A percentile compares a stretch with the other conserved stretches of the same genome.
phyloP scores from a whole-genome alignment of 495 filamentous ascomycete genomes.

The Xylaria scruposa region DNA sequence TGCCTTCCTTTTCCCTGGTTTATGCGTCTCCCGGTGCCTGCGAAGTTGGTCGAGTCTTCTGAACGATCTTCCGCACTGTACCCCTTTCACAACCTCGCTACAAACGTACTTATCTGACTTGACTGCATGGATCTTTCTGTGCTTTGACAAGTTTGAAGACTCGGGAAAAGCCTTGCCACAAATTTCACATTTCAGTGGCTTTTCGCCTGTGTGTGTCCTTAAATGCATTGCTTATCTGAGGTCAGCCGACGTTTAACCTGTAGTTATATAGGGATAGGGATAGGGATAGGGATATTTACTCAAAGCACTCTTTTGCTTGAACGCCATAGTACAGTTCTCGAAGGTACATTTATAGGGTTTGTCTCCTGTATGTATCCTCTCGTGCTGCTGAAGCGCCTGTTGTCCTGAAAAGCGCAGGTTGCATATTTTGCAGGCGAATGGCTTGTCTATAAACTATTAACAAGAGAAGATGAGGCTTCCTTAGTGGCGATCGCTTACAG shows the following conservation, averaged over 20 bases:
- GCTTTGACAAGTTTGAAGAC: slow-evolving; percentile 63
- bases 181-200: slow-evolving; percentile 54
- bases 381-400: slow-evolving; percentile 67
- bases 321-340: slow-evolving; percentile 58
- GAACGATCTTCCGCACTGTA: slow-evolving; percentile 58
- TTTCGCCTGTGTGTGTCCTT: slow-evolving; percentile 60
- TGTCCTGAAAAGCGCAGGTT: slow-evolving; percentile 63
- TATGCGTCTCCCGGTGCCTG: slow-evolving; percentile 50
- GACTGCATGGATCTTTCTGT: slow-evolving; percentile 51
- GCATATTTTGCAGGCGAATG: slow-evolving; percentile 60
- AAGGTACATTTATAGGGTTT: slow-evolving; percentile 62
- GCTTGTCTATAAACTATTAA: slow-evolving; percentile 57
- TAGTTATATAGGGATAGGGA: slow-evolving; percentile 13
- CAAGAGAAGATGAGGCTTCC: slow-evolving; percentile 15
- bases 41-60: slow-evolving; percentile 63
- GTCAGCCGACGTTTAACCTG: slow-evolving; percentile 29
- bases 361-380: slow-evolving; percentile 65
- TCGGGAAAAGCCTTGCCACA: slow-evolving; percentile 61
- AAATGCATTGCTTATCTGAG: slow-evolving; percentile 58
- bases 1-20: slow-evolving; percentile 13
- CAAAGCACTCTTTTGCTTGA: slow-evolving; percentile 62
- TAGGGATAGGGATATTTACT: slow-evolving; percentile 47
- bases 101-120: slow-evolving; percentile 51
- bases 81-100: slow-evolving; percentile 8
- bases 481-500: slow-evolving; percentile 51